Conservation (phyloP, 306 rosid genomes). For the Fragaria iinumae region DNA sequence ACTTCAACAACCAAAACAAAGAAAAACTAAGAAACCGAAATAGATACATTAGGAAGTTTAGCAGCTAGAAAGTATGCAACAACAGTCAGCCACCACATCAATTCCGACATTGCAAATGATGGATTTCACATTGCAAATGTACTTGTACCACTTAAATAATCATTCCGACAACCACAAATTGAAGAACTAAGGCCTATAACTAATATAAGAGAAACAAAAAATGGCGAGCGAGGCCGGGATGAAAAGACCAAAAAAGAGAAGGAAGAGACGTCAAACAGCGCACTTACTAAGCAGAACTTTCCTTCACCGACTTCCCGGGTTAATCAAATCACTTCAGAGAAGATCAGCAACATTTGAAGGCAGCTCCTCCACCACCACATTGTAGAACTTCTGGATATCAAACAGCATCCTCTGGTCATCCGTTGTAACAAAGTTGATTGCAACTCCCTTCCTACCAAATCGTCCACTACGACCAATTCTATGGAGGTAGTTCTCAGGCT, state of each 20-base stretch:
- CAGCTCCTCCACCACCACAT: constrained; percentile 72
- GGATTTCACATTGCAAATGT: constrained; percentile 34
- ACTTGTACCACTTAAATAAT: constrained; percentile 23
- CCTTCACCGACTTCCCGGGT: constrained; percentile 3
- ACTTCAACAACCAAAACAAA: not conserved
- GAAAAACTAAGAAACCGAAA: not conserved
- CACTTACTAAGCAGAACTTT: constrained; percentile 33
- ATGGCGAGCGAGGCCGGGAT: not conserved
- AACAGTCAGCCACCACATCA: constrained; percentile 23
- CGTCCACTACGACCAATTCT: constrained; percentile 88
- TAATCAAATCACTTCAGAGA: constrained; percentile 50
- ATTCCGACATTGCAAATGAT: constrained; percentile 23
- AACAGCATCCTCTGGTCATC: constrained; percentile 68
- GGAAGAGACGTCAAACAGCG: constrained; percentile 21
- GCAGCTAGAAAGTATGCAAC: constrained; percentile 31
- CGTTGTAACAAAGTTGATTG: constrained; percentile 64
- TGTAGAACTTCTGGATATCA: constrained; percentile 80
- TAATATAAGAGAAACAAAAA: constrained; percentile 25
- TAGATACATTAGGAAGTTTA: constrained; percentile 20
- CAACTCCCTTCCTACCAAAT: constrained; percentile 85
- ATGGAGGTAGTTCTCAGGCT: constrained; percentile 86
- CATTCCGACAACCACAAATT: constrained; percentile 29
- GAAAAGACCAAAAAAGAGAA: not conserved
- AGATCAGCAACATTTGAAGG: constrained; percentile 82
- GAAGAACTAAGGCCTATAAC: constrained; percentile 34